Conservation (phyloP, 2,329 filamentous ascomycete genomes). For the Neophaeococcomyces mojaviensis region DNA sequence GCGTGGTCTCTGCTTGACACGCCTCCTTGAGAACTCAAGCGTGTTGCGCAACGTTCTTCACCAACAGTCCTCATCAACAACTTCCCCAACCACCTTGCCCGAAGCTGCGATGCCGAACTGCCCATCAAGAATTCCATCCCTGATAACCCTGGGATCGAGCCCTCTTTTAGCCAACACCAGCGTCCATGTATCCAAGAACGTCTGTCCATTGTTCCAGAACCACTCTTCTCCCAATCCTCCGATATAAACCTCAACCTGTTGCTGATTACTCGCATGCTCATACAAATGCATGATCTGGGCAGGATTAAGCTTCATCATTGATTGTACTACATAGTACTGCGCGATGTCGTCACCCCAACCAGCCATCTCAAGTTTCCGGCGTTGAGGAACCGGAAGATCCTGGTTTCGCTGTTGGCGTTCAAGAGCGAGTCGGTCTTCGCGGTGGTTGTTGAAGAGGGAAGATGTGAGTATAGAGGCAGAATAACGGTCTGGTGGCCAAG, state of each 20-base stretch:
- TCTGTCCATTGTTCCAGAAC: conserved; percentile 59
- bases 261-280: conserved; percentile 49
- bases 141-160: conserved; percentile 38
- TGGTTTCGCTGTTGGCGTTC: conserved; percentile 11
- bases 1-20: too few relatives aligned
- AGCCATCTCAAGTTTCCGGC: conserved; percentile 40
- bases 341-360: conserved; percentile 59
- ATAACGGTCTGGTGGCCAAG: conserved; percentile 6
- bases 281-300: conserved; percentile 52
- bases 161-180: conserved; percentile 51
- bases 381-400: conserved; percentile 32
- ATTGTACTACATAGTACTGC: conserved; percentile 58
- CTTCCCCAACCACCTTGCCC: too few relatives aligned
- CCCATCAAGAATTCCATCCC: conserved; percentile 17
- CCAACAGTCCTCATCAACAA: too few relatives aligned
- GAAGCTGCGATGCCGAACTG: conserved; percentile 19
- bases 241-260: conserved; percentile 50
- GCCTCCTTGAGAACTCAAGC: background rate
- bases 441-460: conserved; percentile 18
- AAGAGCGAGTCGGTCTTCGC: background rate
- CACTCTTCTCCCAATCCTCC: conserved; percentile 45
- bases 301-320: conserved; percentile 57
- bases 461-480: background rate
- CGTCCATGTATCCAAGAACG: conserved; percentile 52
- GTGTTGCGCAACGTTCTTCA: background rate